Evolutionary conservation across 129 eudicot genomes (phyloP).

Genomic region (Deinandra increscens): DNA sequence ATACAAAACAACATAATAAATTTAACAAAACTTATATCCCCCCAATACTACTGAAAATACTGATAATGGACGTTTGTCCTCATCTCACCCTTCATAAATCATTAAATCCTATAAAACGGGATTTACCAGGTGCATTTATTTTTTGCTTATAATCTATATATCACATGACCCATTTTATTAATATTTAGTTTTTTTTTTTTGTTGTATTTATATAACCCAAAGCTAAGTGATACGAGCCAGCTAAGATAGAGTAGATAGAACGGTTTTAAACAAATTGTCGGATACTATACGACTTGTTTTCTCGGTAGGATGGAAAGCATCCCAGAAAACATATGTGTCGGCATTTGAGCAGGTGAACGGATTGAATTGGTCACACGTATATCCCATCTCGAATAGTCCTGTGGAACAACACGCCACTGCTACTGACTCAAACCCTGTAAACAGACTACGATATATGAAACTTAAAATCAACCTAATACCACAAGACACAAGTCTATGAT

Average conservation of each 20-base stretch:
- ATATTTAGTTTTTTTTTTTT: neutral
- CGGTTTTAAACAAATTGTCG: slow-evolving; percentile 43
- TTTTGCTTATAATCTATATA: neutral
- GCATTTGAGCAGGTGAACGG: slow-evolving; percentile 76
- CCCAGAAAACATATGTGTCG: slow-evolving; percentile 71
- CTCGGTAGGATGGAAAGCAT: slow-evolving; percentile 79
- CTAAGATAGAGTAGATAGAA: slow-evolving; percentile 25
- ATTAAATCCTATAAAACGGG: too few relatives aligned
- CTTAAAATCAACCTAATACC: too few relatives aligned
- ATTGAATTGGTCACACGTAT: slow-evolving; percentile 50
- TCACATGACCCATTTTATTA: neutral
- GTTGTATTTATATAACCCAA: neutral
- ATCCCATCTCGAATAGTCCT: slow-evolving; percentile 77
- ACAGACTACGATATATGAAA: neutral
- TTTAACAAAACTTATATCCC: slow-evolving; percentile 14
- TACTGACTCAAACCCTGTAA: slow-evolving; percentile 60
- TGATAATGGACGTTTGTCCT: too few relatives aligned
- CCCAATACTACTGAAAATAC: too few relatives aligned
- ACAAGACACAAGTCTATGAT: too few relatives aligned
- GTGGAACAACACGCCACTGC: slow-evolving; percentile 72
- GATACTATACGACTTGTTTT: slow-evolving; percentile 53
- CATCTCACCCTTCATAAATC: too few relatives aligned
- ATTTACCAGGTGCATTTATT: too few relatives aligned
- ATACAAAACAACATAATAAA: neutral
- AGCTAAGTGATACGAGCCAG: neutral